phyloP scores from a whole-genome alignment of 352 stramenopile species.

The Phytophthora hibernalis region DNA sequence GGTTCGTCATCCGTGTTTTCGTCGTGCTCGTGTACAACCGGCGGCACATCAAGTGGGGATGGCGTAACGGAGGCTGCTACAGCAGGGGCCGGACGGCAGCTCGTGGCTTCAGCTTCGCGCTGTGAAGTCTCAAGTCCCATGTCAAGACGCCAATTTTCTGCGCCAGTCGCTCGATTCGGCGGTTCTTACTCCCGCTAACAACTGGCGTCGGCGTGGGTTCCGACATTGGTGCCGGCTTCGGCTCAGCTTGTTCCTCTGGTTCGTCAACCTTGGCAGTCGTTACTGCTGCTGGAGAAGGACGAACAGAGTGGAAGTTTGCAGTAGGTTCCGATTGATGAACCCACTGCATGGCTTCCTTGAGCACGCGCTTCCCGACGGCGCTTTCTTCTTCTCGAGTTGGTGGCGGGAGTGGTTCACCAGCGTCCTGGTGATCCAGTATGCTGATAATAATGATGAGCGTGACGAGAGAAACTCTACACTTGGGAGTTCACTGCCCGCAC shows the following conservation, averaged over 20 bases:
- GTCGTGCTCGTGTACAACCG: slow-evolving; percentile 27
- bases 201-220: slow-evolving; percentile 23
- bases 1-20: slow-evolving; percentile 37
- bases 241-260: slow-evolving; percentile 10
- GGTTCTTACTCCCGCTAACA: slow-evolving; percentile 44
- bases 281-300: neutral
- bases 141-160: slow-evolving; percentile 60
- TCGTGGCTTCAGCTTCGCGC: slow-evolving; percentile 24
- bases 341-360: slow-evolving; percentile 49
- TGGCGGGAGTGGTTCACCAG: slow-evolving; percentile 35
- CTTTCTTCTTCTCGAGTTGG: slow-evolving; percentile 26
- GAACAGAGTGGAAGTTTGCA: slow-evolving; percentile 13
- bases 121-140: slow-evolving; percentile 50
- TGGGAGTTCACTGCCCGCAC: slow-evolving; percentile 21
- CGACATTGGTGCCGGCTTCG: slow-evolving; percentile 3
- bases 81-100: slow-evolving; percentile 1
- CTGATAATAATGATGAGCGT: slow-evolving; percentile 36
- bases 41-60: slow-evolving; percentile 17
- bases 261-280: slow-evolving; percentile 2
- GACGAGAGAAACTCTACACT: slow-evolving; percentile 36
- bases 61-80: slow-evolving; percentile 3
- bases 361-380: slow-evolving; percentile 26
- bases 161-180: slow-evolving; percentile 51
- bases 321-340: slow-evolving; percentile 37
- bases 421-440: slow-evolving; percentile 44